These are phyloP conservation scores for Neurospora tetrasperma DNA, from an alignment of 495 filamentous ascomycete genomes.

Conservation along the genomic window DNA sequence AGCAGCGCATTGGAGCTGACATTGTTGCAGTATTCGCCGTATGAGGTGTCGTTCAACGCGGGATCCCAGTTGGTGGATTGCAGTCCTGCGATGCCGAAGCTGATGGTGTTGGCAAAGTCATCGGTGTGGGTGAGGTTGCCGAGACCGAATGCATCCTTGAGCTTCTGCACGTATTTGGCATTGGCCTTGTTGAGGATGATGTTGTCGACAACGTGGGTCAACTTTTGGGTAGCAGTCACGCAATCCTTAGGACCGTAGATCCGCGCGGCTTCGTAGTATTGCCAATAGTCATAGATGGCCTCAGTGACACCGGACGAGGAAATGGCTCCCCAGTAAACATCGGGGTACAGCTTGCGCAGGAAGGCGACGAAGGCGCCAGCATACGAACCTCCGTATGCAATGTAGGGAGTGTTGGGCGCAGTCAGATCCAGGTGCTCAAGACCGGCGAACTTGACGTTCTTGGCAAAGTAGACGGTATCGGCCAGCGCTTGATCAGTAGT, in stretches of 20 bases:
- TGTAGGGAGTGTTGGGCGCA: conserved; percentile 47
- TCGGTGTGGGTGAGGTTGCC: conserved; percentile 44
- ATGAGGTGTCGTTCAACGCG: conserved; percentile 38
- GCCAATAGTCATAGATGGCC: conserved; percentile 63
- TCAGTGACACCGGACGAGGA: conserved; percentile 60
- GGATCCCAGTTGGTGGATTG: conserved; percentile 67
- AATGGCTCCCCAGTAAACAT: conserved; percentile 58
- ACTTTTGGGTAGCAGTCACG: conserved; percentile 43
- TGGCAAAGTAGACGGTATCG: conserved; percentile 62
- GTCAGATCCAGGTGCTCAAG: conserved; percentile 52
- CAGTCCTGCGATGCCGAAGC: conserved; percentile 40
- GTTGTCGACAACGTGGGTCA: conserved; percentile 52
- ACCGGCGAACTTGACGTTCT: conserved; percentile 53
- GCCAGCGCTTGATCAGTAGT: conserved; percentile 66
- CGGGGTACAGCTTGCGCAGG: conserved; percentile 56
- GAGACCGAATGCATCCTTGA: conserved; percentile 53
- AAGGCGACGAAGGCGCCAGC: conserved; percentile 65
- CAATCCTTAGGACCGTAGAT: conserved; percentile 42
- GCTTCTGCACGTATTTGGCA: conserved; percentile 32
- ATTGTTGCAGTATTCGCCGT: conserved; percentile 50
- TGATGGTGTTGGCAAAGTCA: conserved; percentile 52
- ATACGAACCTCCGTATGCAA: conserved; percentile 67
- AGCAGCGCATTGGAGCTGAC: conserved; percentile 39
- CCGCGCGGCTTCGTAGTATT: conserved; percentile 57
- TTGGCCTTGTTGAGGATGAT: conserved; percentile 45